Evolutionary conservation across 106 monocot genomes (phyloP).

Genomic region (Dioscorea dumetorum): DNA sequence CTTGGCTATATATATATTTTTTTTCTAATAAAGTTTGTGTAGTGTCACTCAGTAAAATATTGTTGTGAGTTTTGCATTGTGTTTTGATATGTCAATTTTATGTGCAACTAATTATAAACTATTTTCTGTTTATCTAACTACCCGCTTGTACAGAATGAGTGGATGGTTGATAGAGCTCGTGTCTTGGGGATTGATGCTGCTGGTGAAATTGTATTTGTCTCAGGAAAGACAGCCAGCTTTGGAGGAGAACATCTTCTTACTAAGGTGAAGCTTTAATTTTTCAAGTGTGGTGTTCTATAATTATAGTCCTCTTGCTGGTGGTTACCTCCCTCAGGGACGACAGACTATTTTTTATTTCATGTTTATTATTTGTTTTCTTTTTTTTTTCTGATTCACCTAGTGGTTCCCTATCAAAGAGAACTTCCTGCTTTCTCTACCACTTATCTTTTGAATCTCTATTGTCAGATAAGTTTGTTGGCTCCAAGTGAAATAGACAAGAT

Average conservation of each 20-base stretch:
- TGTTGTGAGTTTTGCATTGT: too few relatives aligned
- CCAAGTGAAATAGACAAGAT: constrained; percentile 44
- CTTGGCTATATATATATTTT: too few relatives aligned
- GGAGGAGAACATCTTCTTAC: constrained; percentile 49
- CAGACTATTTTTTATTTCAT: not conserved
- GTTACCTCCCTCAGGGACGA: not conserved
- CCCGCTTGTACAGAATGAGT: constrained; percentile 44
- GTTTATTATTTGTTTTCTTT: not conserved
- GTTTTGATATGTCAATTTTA: too few relatives aligned
- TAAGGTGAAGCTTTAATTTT: constrained; percentile 37
- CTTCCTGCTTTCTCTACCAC: too few relatives aligned
- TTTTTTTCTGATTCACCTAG: not conserved
- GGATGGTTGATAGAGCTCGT: constrained; percentile 59
- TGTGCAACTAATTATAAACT: too few relatives aligned
- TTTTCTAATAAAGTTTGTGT: too few relatives aligned
- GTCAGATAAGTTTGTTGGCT: constrained; percentile 58
- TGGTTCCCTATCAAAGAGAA: not conserved
- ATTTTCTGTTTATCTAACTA: not conserved
- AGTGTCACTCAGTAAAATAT: too few relatives aligned
- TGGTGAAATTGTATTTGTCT: constrained; percentile 46
- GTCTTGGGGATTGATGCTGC: constrained; percentile 69
- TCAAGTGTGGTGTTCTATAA: not conserved
- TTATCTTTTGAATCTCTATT: not conserved
- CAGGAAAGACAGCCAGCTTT: constrained; percentile 42
- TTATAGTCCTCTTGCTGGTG: too few relatives aligned